These are phyloP conservation scores for Pluteus cervinus DNA, from an alignment of 768 basidiomycete genomes.

Conservation along the genomic window DNA sequence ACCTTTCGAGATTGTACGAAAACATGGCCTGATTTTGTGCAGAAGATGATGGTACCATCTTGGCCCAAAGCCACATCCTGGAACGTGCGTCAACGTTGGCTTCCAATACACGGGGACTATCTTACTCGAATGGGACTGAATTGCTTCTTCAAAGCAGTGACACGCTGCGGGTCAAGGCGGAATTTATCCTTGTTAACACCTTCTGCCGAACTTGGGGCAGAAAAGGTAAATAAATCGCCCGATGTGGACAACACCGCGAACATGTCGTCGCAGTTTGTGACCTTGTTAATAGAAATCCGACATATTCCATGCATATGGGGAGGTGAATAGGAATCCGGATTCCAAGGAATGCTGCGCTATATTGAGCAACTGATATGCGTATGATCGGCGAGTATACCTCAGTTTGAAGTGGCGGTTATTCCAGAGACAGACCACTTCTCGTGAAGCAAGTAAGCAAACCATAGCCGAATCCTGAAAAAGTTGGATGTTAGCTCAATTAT, in stretches of 20 bases:
- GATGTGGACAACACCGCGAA: slow-evolving; percentile 81
- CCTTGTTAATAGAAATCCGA: slow-evolving; percentile 76
- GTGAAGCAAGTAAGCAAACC: slow-evolving; percentile 70
- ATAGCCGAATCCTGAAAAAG: slow-evolving; percentile 78
- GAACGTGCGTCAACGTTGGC: neutral
- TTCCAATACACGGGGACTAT: slow-evolving; percentile 6
- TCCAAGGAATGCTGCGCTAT: too few relatives aligned
- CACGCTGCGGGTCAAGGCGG: slow-evolving; percentile 61
- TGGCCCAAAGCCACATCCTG: slow-evolving; percentile 86
- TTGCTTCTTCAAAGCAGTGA: slow-evolving; percentile 85
- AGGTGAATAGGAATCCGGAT: too few relatives aligned
- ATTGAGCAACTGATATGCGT: too few relatives aligned
- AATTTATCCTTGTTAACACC: slow-evolving; percentile 18
- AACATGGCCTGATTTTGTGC: slow-evolving; percentile 93
- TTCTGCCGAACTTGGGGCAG: slow-evolving; percentile 24
- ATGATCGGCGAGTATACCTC: slow-evolving; percentile 49
- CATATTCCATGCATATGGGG: too few relatives aligned
- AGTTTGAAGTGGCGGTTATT: slow-evolving; percentile 73
- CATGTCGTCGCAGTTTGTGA: slow-evolving; percentile 70
- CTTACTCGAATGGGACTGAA: slow-evolving; percentile 76
- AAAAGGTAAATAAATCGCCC: slow-evolving; percentile 91
- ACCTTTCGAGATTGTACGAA: slow-evolving; percentile 68
- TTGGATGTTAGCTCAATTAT: too few relatives aligned
- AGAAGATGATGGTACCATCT: slow-evolving; percentile 86
- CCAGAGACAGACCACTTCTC: slow-evolving; percentile 81